Percentiles rank a stretch among this genome's conserved stretches.
phyloP scores from a whole-genome alignment of 192 early-diverging fungal genomes.

The Coemansia sp. region DNA sequence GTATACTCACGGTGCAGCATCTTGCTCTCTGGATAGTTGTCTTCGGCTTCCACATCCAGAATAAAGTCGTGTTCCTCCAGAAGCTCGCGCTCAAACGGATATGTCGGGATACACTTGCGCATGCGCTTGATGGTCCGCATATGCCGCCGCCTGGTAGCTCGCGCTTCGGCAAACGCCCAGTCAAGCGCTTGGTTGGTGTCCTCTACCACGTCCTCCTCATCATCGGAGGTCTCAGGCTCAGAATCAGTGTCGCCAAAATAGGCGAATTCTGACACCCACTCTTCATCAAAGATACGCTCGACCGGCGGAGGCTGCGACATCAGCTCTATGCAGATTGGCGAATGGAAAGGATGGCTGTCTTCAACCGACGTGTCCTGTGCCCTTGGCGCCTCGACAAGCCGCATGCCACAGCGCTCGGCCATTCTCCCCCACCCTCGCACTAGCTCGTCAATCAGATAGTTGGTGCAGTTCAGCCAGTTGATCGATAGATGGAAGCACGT shows the following conservation, averaged over 20 bases:
- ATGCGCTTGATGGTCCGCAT: constrained; percentile 19
- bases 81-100: constrained; percentile 79
- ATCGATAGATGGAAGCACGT: constrained; percentile 92
- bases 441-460: constrained; percentile 82
- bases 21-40: constrained; percentile 64
- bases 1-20: constrained; percentile 65
- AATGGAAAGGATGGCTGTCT: constrained; percentile 90
- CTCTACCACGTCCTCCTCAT: background rate
- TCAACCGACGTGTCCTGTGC: constrained; percentile 54
- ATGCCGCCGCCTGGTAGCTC: background rate
- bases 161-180: background rate
- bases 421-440: constrained; percentile 74
- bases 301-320: constrained; percentile 64
- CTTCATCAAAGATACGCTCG: constrained; percentile 41
- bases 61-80: constrained; percentile 82
- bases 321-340: constrained; percentile 66
- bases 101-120: constrained; percentile 45
- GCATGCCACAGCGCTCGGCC: constrained; percentile 85
- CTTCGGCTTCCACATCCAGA: constrained; percentile 90
- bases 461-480: constrained; percentile 95
- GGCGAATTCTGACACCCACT: constrained; percentile 34
- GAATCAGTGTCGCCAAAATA: constrained; percentile 29
- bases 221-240: constrained; percentile 23
- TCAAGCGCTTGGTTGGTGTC: background rate
- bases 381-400: constrained; percentile 82